These are phyloP conservation scores for Botrytis galanthina DNA, from an alignment of 2,329 filamentous ascomycete species.

Conservation along the genomic window DNA sequence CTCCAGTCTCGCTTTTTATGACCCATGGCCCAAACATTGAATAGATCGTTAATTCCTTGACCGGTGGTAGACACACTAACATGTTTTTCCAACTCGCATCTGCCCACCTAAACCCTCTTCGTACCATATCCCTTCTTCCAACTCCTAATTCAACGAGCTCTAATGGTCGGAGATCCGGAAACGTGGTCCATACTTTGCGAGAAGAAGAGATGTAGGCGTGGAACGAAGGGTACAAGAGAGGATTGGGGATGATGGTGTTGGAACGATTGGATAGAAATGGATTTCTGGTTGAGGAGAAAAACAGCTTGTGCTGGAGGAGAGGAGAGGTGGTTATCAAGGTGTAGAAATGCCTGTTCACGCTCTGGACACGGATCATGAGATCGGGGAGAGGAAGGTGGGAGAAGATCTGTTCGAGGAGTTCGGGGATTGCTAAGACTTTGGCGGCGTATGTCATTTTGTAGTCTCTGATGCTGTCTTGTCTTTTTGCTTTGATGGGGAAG, in stretches of 20 bases:
- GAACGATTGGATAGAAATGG: background rate
- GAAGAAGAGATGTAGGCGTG: background rate
- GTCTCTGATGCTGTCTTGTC: background rate
- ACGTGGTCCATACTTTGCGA: background rate
- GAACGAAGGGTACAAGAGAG: background rate
- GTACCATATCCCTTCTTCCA: background rate
- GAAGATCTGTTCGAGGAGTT: background rate
- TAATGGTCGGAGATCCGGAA: background rate
- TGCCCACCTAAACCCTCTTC: background rate
- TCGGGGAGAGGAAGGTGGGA: background rate
- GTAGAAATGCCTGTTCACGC: background rate
- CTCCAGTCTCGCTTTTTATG: background rate
- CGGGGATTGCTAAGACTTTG: background rate
- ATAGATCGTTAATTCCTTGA: background rate
- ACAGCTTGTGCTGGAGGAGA: background rate
- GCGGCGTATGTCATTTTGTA: background rate
- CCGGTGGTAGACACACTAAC: background rate
- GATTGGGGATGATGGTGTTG: background rate
- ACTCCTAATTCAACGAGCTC: background rate
- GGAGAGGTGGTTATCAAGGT: background rate
- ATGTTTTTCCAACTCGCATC: background rate
- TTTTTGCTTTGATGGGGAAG: background rate
- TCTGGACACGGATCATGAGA: background rate
- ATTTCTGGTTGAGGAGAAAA: background rate
- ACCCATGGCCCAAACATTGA: background rate